Evolutionary conservation across 805 yeast species (phyloP).

Genomic region (Torulaspora indica): DNA sequence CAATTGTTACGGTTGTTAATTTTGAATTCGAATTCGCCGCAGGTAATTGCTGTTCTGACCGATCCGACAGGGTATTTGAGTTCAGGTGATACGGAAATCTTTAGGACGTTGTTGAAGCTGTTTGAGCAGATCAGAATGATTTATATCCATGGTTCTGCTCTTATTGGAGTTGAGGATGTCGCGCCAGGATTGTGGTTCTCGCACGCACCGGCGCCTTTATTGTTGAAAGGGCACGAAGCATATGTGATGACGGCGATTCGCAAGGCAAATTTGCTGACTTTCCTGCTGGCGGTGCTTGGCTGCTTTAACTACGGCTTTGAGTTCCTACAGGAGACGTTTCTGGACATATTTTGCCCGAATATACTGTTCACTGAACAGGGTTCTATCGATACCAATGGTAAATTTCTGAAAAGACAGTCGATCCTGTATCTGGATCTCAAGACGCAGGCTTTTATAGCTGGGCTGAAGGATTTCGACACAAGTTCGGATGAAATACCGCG

Average conservation of each 20-base stretch:
- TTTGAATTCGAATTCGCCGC: constrained; percentile 47
- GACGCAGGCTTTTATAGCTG: constrained; percentile 92
- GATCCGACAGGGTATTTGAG: constrained; percentile 50
- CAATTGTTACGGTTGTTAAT: constrained; percentile 73
- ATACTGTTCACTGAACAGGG: constrained; percentile 26
- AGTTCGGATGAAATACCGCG: constrained; percentile 12
- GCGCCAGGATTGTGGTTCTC: constrained; percentile 69
- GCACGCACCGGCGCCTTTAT: constrained; percentile 53
- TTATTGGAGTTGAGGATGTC: constrained; percentile 61
- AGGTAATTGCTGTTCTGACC: constrained; percentile 60
- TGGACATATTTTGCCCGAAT: constrained; percentile 82
- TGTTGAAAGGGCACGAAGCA: constrained; percentile 55
- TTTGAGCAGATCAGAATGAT: constrained; percentile 73
- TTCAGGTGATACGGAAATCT: constrained; percentile 55
- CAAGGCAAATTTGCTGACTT: constrained; percentile 83
- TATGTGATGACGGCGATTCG: constrained; percentile 49
- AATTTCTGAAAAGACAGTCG: constrained; percentile 75
- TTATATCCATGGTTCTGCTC: constrained; percentile 65
- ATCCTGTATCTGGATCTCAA: constrained; percentile 77
- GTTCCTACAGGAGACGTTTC: constrained; percentile 75
- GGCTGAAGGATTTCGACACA: constrained; percentile 46
- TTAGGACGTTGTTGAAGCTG: constrained; percentile 62
- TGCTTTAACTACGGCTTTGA: constrained; percentile 82
- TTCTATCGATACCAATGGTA: constrained; percentile 37
- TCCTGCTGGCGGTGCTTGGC: constrained; percentile 81